Evolutionary conservation across 495 filamentous ascomycete species (phyloP).

Genomic region (Annulohypoxylon moriforme): DNA sequence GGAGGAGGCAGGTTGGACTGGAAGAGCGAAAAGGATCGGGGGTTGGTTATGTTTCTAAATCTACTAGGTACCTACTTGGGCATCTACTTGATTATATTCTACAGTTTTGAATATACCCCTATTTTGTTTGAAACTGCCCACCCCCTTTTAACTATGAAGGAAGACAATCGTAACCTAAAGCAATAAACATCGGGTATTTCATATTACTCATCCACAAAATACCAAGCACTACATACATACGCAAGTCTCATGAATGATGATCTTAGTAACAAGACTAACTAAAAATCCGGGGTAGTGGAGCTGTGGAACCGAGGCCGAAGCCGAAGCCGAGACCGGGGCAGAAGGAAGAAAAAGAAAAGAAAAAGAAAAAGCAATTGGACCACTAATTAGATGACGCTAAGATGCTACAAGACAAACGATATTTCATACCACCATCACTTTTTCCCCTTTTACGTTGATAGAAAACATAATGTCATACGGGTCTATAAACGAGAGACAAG

Average conservation of each 20-base stretch:
- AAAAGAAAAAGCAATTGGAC: neutral
- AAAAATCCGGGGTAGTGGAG: neutral
- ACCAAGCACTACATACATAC: neutral
- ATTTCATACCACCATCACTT: neutral
- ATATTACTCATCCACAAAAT: neutral
- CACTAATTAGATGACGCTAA: neutral
- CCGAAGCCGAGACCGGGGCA: constrained; percentile 34
- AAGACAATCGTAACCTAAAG: no score
- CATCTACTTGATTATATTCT: neutral
- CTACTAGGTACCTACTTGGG: neutral
- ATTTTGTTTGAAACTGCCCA: neutral
- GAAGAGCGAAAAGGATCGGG: constrained; percentile 26
- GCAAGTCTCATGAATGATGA: neutral
- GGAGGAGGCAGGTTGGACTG: constrained; percentile 29
- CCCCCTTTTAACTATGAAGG: no score
- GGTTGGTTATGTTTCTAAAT: constrained; percentile 40
- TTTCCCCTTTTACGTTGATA: neutral
- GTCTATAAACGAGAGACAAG: constrained; percentile 13
- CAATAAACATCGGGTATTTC: no score
- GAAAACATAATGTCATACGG: constrained; percentile 33
- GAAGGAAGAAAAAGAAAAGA: constrained; percentile 9
- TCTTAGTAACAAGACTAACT: neutral
- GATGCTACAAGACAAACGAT: neutral
- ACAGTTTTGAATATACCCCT: neutral
- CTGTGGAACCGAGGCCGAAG: constrained; percentile 16